Evolutionary conservation across 129 eudicot genomes (phyloP), one percentile per base, ranked within the genome.

Genomic region (Rutidosis leptorrhynchoides): DNA sequence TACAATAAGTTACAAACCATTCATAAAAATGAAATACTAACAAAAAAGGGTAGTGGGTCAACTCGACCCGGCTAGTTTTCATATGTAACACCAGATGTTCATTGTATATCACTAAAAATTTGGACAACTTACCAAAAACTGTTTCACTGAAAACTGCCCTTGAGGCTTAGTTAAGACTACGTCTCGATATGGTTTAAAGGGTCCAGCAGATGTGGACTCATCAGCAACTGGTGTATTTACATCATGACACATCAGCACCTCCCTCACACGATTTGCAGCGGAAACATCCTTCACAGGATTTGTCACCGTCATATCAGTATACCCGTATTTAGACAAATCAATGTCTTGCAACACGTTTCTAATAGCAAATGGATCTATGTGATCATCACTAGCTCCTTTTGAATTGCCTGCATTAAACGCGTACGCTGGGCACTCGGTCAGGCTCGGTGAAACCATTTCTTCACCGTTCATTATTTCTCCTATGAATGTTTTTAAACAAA

Each of bases 131-230:
- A 55, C 60, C 60, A 55, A 25, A 55, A 25, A 55, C 6, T 55
- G 29, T 3, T 14, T 55, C 30, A 55, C 23, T 17, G 10, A 55
- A 23, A 55, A 55, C 32, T 24, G 60, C 60, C 60, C 16, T 20
- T 54, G 16, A 54, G 60, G 60, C 60, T 54, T 23, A 23, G 10
- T 54, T 54, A 23, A 23, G 17, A 54, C 17, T 3, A 54, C 4
- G 30, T 23, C 60, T 54, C 60, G 60, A 54, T 54, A 25, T 54
- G 60, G 60, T 54, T 54, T 29, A 54, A 54, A 54, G 11, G 15
- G 60, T 6, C 60, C 23, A 5, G 9, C 60, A 55, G 23, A 55
- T 55, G 60, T 55, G 60, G 60, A 30, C 3, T 55, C 60, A 55
- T 53, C 28, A 9, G 59, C 59, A 53, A 21, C 28, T 20, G 67